These are phyloP conservation scores for Pseudogymnoascus sp. DNA, from an alignment of 2,329 filamentous ascomycete species.

Conservation along the genomic window DNA sequence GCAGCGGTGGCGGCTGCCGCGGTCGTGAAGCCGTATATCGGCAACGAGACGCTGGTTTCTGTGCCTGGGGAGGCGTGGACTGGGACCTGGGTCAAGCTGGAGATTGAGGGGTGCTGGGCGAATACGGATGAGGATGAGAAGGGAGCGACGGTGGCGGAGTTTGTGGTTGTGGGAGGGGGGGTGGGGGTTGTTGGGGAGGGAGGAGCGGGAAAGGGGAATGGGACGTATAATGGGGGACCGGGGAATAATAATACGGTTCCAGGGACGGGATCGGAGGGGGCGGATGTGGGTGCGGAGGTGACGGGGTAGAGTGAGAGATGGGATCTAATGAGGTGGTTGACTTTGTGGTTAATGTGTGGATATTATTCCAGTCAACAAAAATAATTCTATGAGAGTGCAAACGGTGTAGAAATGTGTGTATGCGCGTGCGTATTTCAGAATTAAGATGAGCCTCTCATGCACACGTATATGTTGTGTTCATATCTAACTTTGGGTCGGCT, in stretches of 20 bases:
- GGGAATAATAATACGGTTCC: neutral
- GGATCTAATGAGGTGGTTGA: neutral
- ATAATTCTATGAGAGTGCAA: neutral
- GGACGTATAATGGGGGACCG: neutral
- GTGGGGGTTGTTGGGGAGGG: neutral
- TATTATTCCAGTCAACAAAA: neutral
- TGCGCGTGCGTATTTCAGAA: neutral
- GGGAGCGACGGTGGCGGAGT: slow-evolving; percentile 46
- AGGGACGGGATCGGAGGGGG: neutral
- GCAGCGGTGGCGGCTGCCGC: slow-evolving; percentile 7
- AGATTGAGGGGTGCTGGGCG: slow-evolving; percentile 37
- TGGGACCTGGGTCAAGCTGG: slow-evolving; percentile 30
- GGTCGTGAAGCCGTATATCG: slow-evolving; percentile 20
- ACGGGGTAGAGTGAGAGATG: neutral
- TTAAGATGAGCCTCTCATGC: too few relatives aligned
- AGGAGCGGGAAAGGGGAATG: neutral
- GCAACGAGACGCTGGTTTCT: slow-evolving; percentile 23
- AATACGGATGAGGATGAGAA: slow-evolving; percentile 27
- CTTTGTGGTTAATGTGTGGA: neutral
- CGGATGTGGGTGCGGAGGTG: neutral
- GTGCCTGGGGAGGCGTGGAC: slow-evolving; percentile 24
- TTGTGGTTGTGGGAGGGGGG: slow-evolving; percentile 29
- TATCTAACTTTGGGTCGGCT: neutral
- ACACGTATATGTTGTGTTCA: neutral
- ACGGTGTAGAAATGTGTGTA: neutral